phyloP scores from a whole-genome alignment of 2,329 filamentous ascomycete species.

The Scedosporium aurantiacum region DNA sequence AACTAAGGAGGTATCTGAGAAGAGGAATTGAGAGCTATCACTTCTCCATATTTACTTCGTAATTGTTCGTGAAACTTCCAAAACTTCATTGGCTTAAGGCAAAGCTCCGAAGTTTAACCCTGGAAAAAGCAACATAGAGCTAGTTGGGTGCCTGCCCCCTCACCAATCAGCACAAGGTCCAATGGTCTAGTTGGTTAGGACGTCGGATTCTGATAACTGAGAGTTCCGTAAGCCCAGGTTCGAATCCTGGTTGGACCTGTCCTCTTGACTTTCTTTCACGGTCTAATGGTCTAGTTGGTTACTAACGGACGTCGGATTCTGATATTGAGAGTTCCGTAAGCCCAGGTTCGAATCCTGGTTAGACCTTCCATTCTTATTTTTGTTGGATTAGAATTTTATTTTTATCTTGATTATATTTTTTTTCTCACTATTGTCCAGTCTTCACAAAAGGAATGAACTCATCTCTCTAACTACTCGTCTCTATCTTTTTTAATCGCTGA shows the following conservation, averaged over 20 bases:
- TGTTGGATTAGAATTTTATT: too few relatives aligned
- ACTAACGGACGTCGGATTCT: neutral
- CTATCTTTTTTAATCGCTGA: too few relatives aligned
- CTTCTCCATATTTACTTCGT: too few relatives aligned
- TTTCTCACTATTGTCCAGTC: neutral
- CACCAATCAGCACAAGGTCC: neutral
- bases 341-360: neutral
- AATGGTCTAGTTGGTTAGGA: conserved; percentile 2
- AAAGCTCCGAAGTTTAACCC: neutral
- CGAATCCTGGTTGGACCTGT: neutral
- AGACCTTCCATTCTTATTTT: neutral
- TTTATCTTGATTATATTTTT: too few relatives aligned
- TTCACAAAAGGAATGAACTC: too few relatives aligned
- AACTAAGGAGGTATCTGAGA: too few relatives aligned
- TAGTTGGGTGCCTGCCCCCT: neutral
- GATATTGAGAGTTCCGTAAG: neutral
- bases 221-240: conserved; percentile 1
- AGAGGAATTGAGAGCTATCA: too few relatives aligned
- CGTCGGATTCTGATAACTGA: neutral
- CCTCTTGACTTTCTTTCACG: neutral
- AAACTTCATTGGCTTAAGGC: too few relatives aligned
- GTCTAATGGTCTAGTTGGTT: neutral
- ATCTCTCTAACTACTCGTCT: too few relatives aligned
- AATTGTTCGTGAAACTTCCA: too few relatives aligned
- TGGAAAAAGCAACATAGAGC: neutral